phyloP scores from a whole-genome alignment of 129 eudicot genomes.

The Centella asiatica region DNA sequence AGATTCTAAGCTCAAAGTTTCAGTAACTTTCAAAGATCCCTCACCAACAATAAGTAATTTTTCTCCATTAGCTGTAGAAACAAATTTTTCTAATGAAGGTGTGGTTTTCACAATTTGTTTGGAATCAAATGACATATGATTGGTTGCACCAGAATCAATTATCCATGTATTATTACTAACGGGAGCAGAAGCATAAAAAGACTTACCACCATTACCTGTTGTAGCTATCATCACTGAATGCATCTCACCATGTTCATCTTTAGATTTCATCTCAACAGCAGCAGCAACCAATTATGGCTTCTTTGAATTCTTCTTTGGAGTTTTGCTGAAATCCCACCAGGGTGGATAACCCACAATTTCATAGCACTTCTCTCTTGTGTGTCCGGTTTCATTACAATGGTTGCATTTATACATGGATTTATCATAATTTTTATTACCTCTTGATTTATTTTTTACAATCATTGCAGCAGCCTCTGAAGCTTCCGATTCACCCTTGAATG shows the following conservation, averaged over 20 bases:
- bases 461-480: neutral
- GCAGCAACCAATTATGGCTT: neutral
- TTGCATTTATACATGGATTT: no score
- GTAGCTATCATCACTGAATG: neutral
- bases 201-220: neutral
- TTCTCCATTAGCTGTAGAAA: neutral
- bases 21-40: neutral
- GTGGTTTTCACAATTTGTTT: neutral
- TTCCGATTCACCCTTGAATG: neutral
- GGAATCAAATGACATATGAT: neutral
- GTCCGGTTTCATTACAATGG: neutral
- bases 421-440: neutral
- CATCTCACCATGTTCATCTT: neutral
- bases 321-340: neutral
- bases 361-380: neutral
- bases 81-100: neutral
- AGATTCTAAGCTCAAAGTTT: neutral
- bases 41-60: neutral
- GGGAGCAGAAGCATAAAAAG: no score
- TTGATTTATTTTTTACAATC: neutral
- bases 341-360: neutral
- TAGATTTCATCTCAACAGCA: no score
- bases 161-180: neutral
- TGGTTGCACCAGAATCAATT: neutral
- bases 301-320: neutral